A percentile compares a stretch with the other conserved stretches of the same genome.
Evolutionary conservation across 441 rosid species (phyloP).

Genomic region (Populus hybrid): DNA sequence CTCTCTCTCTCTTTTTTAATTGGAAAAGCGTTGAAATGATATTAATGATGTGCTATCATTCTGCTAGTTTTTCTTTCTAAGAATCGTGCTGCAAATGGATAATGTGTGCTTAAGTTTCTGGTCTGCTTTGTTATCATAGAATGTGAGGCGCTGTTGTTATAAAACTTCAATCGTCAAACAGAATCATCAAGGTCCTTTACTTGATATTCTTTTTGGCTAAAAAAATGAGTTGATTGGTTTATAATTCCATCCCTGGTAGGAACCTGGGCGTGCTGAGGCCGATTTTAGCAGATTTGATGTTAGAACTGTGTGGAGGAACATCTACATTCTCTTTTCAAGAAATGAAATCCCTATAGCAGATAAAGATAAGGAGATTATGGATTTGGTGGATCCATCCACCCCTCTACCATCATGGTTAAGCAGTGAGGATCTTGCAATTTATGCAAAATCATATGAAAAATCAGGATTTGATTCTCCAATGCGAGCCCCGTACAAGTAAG

Average conservation of each 20-base stretch:
- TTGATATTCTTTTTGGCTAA: too few species aligned
- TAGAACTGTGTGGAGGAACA: slow-evolving; percentile 26
- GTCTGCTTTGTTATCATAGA: too few species aligned
- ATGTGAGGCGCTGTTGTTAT: too few species aligned
- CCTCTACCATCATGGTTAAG: slow-evolving; percentile 30
- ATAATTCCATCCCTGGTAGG: background rate
- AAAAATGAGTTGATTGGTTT: background rate
- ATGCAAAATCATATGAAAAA: slow-evolving; percentile 26
- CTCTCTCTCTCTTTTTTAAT: too few species aligned
- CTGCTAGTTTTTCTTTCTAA: background rate
- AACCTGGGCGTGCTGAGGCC: slow-evolving; percentile 22
- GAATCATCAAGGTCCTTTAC: too few species aligned
- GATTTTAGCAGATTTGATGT: slow-evolving; percentile 30
- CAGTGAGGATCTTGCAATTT: slow-evolving; percentile 22
- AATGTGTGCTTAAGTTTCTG: too few species aligned
- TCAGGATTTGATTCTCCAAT: slow-evolving; percentile 35
- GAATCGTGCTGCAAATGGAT: background rate
- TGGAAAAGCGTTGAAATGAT: too few species aligned
- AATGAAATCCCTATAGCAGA: slow-evolving; percentile 35
- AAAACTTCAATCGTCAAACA: too few species aligned
- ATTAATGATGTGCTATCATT: background rate
- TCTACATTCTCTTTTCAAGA: slow-evolving; percentile 34
- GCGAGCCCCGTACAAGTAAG: slow-evolving; percentile 30
- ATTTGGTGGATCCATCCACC: slow-evolving; percentile 30
- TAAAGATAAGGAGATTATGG: slow-evolving; percentile 34